Evolutionary conservation across 2,329 filamentous ascomycete species (phyloP).

Genomic region (Zymoseptoria brevis): DNA sequence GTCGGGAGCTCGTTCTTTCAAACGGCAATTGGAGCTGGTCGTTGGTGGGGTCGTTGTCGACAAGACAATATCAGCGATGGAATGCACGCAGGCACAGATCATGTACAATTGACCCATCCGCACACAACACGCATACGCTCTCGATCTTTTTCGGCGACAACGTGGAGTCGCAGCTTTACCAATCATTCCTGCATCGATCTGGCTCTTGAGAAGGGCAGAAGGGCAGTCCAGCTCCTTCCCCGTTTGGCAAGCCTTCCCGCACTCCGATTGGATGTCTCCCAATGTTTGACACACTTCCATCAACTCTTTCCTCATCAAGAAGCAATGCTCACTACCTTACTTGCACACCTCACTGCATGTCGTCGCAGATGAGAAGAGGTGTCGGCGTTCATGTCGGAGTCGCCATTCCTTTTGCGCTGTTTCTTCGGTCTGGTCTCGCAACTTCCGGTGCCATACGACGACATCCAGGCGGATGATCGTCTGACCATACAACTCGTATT

Average conservation of each 20-base stretch:
- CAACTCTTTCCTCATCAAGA: neutral
- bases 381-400: neutral
- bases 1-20: neutral
- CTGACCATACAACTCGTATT: neutral
- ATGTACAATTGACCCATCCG: neutral
- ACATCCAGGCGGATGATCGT: neutral
- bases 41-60: neutral
- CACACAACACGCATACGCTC: too few relatives aligned
- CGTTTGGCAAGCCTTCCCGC: neutral
- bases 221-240: neutral
- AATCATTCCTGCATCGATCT: neutral
- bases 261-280: neutral
- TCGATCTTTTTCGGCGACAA: too few relatives aligned
- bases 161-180: neutral
- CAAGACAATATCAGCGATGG: neutral
- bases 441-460: neutral
- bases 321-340: neutral
- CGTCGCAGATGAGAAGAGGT: neutral
- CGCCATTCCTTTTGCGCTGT: neutral
- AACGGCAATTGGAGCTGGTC: neutral
- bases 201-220: neutral
- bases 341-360: neutral
- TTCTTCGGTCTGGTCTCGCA: neutral
- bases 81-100: neutral
- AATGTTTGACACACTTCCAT: neutral